These are phyloP conservation scores for Tarenaya hassleriana DNA, from an alignment of 345 rosid species.

Conservation along the genomic window DNA sequence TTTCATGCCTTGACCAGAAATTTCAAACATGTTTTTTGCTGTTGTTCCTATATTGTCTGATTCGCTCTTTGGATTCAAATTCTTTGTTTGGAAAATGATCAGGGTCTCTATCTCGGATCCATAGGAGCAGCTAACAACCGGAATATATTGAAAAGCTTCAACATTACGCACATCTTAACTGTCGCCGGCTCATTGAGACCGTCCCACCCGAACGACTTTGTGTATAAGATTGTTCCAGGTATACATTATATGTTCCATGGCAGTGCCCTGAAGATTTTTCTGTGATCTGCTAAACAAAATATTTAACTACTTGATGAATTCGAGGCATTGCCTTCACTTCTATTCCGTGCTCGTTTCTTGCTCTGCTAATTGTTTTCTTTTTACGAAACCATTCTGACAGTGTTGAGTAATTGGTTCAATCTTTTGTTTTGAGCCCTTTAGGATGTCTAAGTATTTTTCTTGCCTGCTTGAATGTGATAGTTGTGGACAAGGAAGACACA, in stretches of 20 bases:
- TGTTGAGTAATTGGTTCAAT: background rate
- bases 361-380: too few species aligned
- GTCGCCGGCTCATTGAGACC: conserved; percentile 37
- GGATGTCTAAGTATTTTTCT: background rate
- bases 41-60: background rate
- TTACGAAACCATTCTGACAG: background rate
- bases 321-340: too few species aligned
- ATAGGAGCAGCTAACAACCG: conserved; percentile 40
- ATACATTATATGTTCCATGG: conserved; percentile 3
- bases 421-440: background rate
- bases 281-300: background rate
- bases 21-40: background rate
- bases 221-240: conserved; percentile 42
- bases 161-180: conserved; percentile 41
- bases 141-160: conserved; percentile 34
- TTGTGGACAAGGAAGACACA: conserved; percentile 53
- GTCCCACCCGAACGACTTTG: conserved; percentile 35
- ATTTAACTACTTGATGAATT: too few species aligned
- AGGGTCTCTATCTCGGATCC: conserved; percentile 53
- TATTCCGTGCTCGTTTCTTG: too few species aligned
- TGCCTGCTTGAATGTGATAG: conserved; percentile 27
- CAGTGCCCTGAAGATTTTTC: background rate
- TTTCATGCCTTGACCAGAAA: background rate
- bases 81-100: conserved; percentile 11
- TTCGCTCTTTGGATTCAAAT: background rate